Base-by-base conservation (phyloP, 2,329 filamentous ascomycete species). In the Zymoseptoria ardabiliae region DNA sequence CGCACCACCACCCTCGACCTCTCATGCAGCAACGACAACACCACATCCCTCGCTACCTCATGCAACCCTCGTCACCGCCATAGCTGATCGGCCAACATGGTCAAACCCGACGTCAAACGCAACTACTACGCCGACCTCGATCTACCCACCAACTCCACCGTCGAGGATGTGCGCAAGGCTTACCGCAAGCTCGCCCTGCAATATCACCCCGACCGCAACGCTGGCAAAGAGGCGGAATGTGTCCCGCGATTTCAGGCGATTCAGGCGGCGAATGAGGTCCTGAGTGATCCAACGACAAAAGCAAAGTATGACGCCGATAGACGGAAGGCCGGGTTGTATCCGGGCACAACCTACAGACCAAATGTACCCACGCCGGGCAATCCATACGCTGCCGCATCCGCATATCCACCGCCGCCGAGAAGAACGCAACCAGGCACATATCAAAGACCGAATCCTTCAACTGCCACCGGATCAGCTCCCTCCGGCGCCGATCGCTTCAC, bases 141-240 rank as follows among this genome's bases (percentile, higher is more conserved):
- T 64, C 76, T 96, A 58, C 74, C 84, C 1, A 77, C 82, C 10
- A 82, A 81, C 67, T 89, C 89, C 56, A 85, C 88, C 65, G 76
- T 85, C 50, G 83, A 86, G 28, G 90, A 94, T 49, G 86, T 96
- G 71, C 93, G 90, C 77, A 94, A 88, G 74, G 88, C 92, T 69
- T 96, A 91, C 74, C 84, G 88, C 66, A 91, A 91, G 74, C 82
- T 96, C 70, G 91, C 91, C 53, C 79, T 95, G 53, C 89, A 89
- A 73, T 95, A 89, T 69, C 91, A 96, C 70, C 91, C 91, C 7
- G 91, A 96, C 72, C 87, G 91, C 61, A 96, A 96, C 70, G 90
- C 88, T 10, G 91, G 91, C 55, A 85, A 84, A 69, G 91, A 96
- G 75, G 76, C 83, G 59, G 90, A 93, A 70, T 88, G 88, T 70